Base-by-base conservation (phyloP, 225 moss, liverwort and hornwort genomes). In the Ulota crispa region DNA sequence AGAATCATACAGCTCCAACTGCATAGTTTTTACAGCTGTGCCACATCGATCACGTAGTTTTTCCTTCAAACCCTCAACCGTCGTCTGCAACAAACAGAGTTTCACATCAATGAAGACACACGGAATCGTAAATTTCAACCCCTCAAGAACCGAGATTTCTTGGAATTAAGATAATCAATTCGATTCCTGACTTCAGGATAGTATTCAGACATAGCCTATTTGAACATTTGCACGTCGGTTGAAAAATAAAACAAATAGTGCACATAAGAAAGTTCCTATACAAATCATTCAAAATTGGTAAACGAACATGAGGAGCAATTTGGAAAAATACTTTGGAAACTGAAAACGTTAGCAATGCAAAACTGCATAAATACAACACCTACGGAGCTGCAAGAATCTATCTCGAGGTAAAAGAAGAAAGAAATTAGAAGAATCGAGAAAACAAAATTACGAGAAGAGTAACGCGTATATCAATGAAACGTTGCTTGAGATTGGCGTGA, bases 401-500 rank as follows among this genome's bases (percentile, higher is more conserved):
- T 24, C 13, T 24, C 41, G 9, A 37, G 41, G 67, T 23, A 37
- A n/a, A n/a, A 11, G 19, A 65, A 23, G 27, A 45, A 16, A 50
- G 0, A 18, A 18, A 23, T 4, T 3, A 75, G 8, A 21, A 39
- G 14, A 7, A 42, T 42, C 45, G 62, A 39, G 47, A 15, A 53
- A 82, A 47, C 3, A 23, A 73, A n/a, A n/a, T 60, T 90, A 95
- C 94, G 52, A 92, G 92, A 53, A 95, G 89, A 83, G 95, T 93
- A 62, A 95, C 91, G 30, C 95, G 96, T 65, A 97, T 76, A 69
- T 97, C 93, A 56, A 88, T 78, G 55, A 97, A 95, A 43, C 85
- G 88, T 59, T 93, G 93, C 83, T 91, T 90, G 31, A 96, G 91
- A 81, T 95, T 94, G 66, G 93, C 90, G 87, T 97, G 95, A 26